Base-by-base conservation (phyloP, 1,139 yeast species). In the Saccharomyces hybrid region DNA sequence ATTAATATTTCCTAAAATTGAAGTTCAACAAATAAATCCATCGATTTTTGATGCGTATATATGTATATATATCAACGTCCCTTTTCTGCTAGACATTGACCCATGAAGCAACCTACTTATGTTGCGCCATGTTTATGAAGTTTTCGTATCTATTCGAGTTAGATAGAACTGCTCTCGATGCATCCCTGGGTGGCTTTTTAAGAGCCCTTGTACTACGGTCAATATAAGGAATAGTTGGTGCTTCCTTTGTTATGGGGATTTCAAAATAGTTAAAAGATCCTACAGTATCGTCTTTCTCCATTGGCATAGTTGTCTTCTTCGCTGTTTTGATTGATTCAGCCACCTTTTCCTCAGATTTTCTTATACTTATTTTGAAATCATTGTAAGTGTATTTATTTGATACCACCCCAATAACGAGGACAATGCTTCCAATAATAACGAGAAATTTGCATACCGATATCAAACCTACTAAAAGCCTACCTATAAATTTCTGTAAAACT, bases 181-280 rank as follows among this genome's bases (percentile, higher is more conserved):
- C 31, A 8, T 5, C 48, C 4, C 12, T 26, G 11, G 31, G 19
- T 46, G 48, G 31, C 9, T 24, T 27, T n/a, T 12, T 46, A 7
- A 27, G 48, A 4, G 12, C 5, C 12, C 12, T 14, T 5, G 31
- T 21, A n/a, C 8, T 5, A 26, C 11, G 1, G 11, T 24, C 12
- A 46, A 14, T n/a, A 46, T 38, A 38, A 38, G 44, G 21, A 38
- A 38, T 38, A 3, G 24, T 38, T 9, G 21, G 24, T 9, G 14
- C 44, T 24, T 38, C 59, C 44, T 21, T 56, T 58, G 12, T 60
- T 16, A 64, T 56, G 12, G 68, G 65, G 11, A 64, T 64, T 28
- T 63, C 59, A 46, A 62, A 64, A 55, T 63, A 62, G 31, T 60
- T 62, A 31, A 61, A 57, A 7, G 55, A 56, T 21, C 64, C 67